These are phyloP conservation scores for Raphanus hybrid DNA, from an alignment of 441 rosid species.

Conservation along the genomic window DNA sequence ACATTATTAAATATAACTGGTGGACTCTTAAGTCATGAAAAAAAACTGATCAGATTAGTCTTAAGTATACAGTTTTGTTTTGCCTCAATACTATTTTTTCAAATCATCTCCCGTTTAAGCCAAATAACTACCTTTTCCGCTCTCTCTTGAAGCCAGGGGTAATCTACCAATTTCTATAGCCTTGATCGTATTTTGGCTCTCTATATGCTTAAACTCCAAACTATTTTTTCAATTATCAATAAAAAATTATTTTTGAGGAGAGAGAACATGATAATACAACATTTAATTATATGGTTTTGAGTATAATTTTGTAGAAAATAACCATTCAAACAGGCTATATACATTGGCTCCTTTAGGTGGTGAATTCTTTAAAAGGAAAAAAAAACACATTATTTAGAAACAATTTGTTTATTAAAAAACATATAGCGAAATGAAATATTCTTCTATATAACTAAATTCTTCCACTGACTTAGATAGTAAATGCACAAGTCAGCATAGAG, in stretches of 20 bases:
- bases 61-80: not conserved
- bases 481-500: too few relatives aligned
- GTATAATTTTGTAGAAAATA: not conserved
- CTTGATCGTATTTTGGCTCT: not conserved
- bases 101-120: too few relatives aligned
- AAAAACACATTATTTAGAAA: constrained; percentile 9
- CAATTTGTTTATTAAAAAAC: not conserved
- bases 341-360: not conserved
- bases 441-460: constrained; percentile 61
- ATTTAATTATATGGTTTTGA: not conserved
- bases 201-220: not conserved
- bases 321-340: not conserved
- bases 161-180: not conserved
- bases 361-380: not conserved
- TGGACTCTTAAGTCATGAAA: not conserved
- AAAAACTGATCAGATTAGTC: not conserved
- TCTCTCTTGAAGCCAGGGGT: not conserved
- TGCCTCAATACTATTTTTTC: not conserved
- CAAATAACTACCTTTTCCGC: too few relatives aligned
- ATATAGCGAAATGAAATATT: not conserved
- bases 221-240: not conserved
- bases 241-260: not conserved
- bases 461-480: constrained; percentile 4
- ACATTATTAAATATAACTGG: not conserved
- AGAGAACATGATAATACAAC: not conserved